These are phyloP conservation scores for Teratosphaeria epicoccoides DNA, from an alignment of 2,329 filamentous ascomycete genomes.

Conservation along the genomic window DNA sequence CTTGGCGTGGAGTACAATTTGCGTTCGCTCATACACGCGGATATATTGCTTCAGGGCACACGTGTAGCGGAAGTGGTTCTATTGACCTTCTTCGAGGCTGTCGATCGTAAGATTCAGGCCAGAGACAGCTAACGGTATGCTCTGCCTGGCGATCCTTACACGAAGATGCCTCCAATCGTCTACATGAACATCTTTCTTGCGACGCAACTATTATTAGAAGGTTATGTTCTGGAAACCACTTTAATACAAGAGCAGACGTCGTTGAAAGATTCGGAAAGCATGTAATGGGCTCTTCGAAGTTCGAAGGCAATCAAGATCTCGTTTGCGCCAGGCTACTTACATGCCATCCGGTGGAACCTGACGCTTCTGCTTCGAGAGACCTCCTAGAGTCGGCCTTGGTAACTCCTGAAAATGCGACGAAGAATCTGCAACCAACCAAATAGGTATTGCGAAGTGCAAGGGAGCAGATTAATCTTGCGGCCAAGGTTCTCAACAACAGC, in stretches of 20 bases:
- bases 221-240: not conserved
- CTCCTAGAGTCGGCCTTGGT: not conserved
- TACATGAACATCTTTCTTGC: not conserved
- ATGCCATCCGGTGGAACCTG: not conserved
- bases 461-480: not conserved
- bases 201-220: not conserved
- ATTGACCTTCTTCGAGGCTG: not conserved
- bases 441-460: not conserved
- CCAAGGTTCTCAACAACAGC: not conserved
- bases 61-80: not conserved
- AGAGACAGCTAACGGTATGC: not conserved
- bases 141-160: not conserved
- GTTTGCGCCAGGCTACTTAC: not conserved
- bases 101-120: not conserved
- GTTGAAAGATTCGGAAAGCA: not conserved
- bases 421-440: not conserved
- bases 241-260: not conserved
- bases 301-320: not conserved
- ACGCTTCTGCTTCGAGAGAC: not conserved
- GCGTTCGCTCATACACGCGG: not conserved
- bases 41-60: not conserved
- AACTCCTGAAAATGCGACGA: not conserved
- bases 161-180: not conserved
- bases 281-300: not conserved
- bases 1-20: not conserved